Percentiles rank a stretch among this genome's conserved stretches.
Evolutionary conservation across 495 filamentous ascomycete species (phyloP).

Genomic region (Staphylotrichum longicolle): DNA sequence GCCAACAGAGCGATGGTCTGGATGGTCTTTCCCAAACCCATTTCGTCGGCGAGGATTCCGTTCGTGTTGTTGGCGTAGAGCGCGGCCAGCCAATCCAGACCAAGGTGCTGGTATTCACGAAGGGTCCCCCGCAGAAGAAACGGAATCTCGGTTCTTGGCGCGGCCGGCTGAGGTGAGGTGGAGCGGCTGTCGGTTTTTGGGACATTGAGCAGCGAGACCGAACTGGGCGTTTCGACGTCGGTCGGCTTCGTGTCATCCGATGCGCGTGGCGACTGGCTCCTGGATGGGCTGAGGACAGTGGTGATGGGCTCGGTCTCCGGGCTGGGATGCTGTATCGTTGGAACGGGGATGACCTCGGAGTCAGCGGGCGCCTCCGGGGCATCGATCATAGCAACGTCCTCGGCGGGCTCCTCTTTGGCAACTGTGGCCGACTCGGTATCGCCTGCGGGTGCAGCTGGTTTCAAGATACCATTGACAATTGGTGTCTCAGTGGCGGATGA

Average conservation of each 20-base stretch:
- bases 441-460: neutral
- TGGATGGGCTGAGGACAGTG: constrained; percentile 41
- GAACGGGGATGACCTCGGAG: neutral
- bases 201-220: constrained; percentile 48
- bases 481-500: neutral
- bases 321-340: constrained; percentile 27
- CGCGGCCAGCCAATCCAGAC: constrained; percentile 92
- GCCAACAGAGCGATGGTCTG: constrained; percentile 95
- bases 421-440: neutral
- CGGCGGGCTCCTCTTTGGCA: constrained; percentile 41
- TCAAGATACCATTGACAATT: neutral
- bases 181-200: constrained; percentile 41
- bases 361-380: constrained; percentile 27
- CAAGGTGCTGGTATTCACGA: constrained; percentile 95
- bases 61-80: constrained; percentile 92
- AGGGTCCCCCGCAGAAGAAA: constrained; percentile 87
- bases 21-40: constrained; percentile 98
- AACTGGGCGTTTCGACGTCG: constrained; percentile 64
- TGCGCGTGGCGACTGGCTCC: constrained; percentile 56
- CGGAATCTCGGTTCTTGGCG: constrained; percentile 71
- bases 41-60: constrained; percentile 98
- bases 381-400: constrained; percentile 50
- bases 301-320: constrained; percentile 41
- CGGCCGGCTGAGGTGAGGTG: constrained; percentile 43
- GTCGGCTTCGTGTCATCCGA: constrained; percentile 67